Evolutionary conservation across 345 rosid species (phyloP).

Genomic region (Nasturtium officinale): DNA sequence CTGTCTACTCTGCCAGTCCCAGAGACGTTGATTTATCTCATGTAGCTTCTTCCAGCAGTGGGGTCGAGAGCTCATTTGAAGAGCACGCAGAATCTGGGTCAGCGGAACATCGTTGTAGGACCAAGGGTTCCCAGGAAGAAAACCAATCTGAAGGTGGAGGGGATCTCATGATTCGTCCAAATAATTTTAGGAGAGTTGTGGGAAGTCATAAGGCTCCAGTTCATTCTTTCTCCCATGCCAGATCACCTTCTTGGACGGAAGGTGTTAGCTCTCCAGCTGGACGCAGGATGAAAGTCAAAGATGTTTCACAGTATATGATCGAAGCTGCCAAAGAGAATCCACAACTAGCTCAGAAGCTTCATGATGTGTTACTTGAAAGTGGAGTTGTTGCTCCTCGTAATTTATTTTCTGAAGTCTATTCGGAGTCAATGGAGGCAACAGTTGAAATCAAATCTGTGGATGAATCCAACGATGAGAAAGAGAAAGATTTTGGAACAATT

Average conservation of each 20-base stretch:
- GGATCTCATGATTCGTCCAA: constrained; percentile 39
- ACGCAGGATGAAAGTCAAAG: constrained; percentile 86
- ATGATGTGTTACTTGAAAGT: constrained; percentile 89
- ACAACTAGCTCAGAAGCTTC: constrained; percentile 84
- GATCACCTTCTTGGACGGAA: constrained; percentile 98
- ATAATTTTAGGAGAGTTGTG: constrained; percentile 32
- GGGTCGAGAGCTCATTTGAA: constrained; percentile 65
- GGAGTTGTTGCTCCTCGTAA: constrained; percentile 89
- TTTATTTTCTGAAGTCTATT: constrained; percentile 69
- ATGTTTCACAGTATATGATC: constrained; percentile 91
- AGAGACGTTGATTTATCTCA: constrained; percentile 67
- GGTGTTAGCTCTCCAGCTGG: constrained; percentile 90
- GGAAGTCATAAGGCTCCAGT: constrained; percentile 40
- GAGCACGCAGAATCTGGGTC: constrained; percentile 63
- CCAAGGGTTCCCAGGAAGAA: constrained; percentile 42
- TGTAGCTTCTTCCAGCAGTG: constrained; percentile 68
- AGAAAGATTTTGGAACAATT: constrained; percentile 40
- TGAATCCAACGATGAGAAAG: constrained; percentile 50
- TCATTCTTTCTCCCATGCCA: constrained; percentile 59
- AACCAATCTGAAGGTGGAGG: constrained; percentile 52
- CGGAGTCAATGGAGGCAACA: constrained; percentile 54
- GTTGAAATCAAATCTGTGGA: constrained; percentile 49
- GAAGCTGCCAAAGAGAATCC: constrained; percentile 98
- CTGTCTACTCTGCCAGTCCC: constrained; percentile 68
- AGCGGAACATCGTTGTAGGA: constrained; percentile 53